Evolutionary conservation across 768 basidiomycete species (phyloP).

Genomic region (Arthromyces matolae): DNA sequence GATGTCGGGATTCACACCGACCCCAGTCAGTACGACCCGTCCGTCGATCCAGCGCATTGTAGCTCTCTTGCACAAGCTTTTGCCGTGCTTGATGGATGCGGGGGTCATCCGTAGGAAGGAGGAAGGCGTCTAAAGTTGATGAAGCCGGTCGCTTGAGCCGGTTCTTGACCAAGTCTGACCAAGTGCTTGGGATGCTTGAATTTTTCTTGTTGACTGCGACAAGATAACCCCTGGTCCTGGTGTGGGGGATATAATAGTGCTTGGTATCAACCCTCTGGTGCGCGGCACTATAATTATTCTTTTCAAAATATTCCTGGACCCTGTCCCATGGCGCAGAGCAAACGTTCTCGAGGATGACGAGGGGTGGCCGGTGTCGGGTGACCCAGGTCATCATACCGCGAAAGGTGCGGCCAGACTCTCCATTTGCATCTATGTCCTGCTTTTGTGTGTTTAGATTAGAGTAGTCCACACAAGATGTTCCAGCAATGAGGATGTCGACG

Average conservation of each 20-base stretch:
- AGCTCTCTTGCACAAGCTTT: slow-evolving; percentile 71
- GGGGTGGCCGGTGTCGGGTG: slow-evolving; percentile 74
- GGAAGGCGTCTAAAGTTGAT: slow-evolving; percentile 84
- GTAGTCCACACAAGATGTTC: slow-evolving; percentile 96
- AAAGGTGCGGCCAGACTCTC: slow-evolving; percentile 93
- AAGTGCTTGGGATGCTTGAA: slow-evolving; percentile 60
- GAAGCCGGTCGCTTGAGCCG: slow-evolving; percentile 82
- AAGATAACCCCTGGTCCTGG: slow-evolving; percentile 86
- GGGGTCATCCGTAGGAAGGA: slow-evolving; percentile 88
- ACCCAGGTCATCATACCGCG: slow-evolving; percentile 95
- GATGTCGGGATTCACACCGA: slow-evolving; percentile 89
- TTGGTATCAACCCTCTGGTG: slow-evolving; percentile 77
- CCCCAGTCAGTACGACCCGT: slow-evolving; percentile 86
- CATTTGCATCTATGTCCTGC: slow-evolving; percentile 83
- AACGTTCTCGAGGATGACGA: slow-evolving; percentile 96
- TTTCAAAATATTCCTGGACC: slow-evolving; percentile 73
- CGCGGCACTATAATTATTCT: slow-evolving; percentile 71
- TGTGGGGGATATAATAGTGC: slow-evolving; percentile 91
- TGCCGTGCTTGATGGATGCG: slow-evolving; percentile 87
- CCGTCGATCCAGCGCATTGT: slow-evolving; percentile 58
- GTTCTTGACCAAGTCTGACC: slow-evolving; percentile 57
- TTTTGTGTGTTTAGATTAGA: slow-evolving; percentile 94
- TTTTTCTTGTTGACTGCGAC: slow-evolving; percentile 67
- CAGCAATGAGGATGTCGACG: slow-evolving; percentile 87
- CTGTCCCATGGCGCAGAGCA: slow-evolving; percentile 83